Base-by-base conservation (phyloP, 2,329 filamentous ascomycete genomes). In the Hortaea sp. region DNA sequence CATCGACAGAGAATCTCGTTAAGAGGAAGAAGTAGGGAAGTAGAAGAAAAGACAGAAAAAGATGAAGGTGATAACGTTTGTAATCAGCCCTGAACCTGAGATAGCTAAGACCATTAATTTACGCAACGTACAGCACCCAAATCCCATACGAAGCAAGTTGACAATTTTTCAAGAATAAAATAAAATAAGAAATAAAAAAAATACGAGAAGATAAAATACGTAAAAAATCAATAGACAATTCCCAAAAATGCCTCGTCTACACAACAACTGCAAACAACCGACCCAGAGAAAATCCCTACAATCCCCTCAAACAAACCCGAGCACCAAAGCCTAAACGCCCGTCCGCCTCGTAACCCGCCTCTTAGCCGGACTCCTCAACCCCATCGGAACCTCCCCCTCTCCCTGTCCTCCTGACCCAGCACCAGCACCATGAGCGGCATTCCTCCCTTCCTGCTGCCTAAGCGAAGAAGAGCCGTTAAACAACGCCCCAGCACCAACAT, bases 301-400 rank as follows among this genome's bases (percentile, higher is more conserved):
- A 35, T 12, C 32, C 32, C 32, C 32, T 12, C 9, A 35, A 10
- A 9, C 32, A 4, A 35, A 35, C 32, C 32, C 32, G 20, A 20
- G 4, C 20, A 20, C 20, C 20, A 20, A 20, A 20, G 20, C 20
- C 20, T 20, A 20, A 20, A 20, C 20, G 20, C 20, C 20, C 20
- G 20, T 20, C 29, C 43, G 34, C 29, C 53, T 49, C 41, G 47
- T 48, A 9, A 41, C 47, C 37, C 55, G 40, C 49, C 57, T 58
- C 55, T 57, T 58, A 38, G 56, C 56, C 27, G 56, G 56, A 50
- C 56, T 59, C 9, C 46, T 53, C 46, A 53, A 43, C 32, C 46
- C 51, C 7, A 32, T 13, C 37, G 37, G 10, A 13, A 27, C 37
- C 37, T 39, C 13, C 5, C 13, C 7, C 37, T 27, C 37, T 5